These are phyloP conservation scores for Pseudogymnoascus sp. DNA, from an alignment of 2,329 filamentous ascomycete genomes.

Conservation along the genomic window DNA sequence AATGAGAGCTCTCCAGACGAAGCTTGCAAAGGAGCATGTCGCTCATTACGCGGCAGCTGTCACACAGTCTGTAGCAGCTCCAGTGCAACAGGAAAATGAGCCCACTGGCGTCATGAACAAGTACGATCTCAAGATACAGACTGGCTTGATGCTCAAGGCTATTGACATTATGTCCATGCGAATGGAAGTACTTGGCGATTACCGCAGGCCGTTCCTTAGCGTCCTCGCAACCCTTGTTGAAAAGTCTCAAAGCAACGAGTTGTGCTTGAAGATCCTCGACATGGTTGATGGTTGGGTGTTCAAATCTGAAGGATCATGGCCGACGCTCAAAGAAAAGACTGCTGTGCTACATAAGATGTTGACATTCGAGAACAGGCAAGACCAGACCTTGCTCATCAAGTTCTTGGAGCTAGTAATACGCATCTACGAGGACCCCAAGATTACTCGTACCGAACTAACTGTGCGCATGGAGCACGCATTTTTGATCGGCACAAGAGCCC, in stretches of 20 bases:
- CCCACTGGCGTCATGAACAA: constrained; percentile 53
- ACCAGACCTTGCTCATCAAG: constrained; percentile 78
- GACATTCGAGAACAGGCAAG: constrained; percentile 77
- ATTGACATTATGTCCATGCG: constrained; percentile 86
- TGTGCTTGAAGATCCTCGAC: constrained; percentile 86
- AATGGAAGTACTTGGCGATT: constrained; percentile 88
- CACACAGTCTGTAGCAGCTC: constrained; percentile 35
- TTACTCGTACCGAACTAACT: constrained; percentile 88
- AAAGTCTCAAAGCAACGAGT: constrained; percentile 75
- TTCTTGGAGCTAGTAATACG: constrained; percentile 94
- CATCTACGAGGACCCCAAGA: constrained; percentile 96
- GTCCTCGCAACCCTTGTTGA: constrained; percentile 92
- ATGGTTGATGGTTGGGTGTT: constrained; percentile 98
- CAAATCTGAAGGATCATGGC: constrained; percentile 87
- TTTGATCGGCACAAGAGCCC: constrained; percentile 84
- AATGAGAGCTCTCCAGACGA: constrained; percentile 88
- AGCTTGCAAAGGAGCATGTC: constrained; percentile 90
- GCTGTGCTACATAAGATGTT: constrained; percentile 99
- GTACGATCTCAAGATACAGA: constrained; percentile 81
- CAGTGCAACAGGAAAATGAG: constrained; percentile 38
- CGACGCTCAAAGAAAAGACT: constrained; percentile 96
- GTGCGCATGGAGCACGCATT: constrained; percentile 98
- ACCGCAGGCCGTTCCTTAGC: constrained; percentile 85
- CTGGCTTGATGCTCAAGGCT: constrained; percentile 84
- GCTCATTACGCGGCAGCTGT: constrained; percentile 57